phyloP scores from a whole-genome alignment of 306 rosid species.

The Rosa rugosa region DNA sequence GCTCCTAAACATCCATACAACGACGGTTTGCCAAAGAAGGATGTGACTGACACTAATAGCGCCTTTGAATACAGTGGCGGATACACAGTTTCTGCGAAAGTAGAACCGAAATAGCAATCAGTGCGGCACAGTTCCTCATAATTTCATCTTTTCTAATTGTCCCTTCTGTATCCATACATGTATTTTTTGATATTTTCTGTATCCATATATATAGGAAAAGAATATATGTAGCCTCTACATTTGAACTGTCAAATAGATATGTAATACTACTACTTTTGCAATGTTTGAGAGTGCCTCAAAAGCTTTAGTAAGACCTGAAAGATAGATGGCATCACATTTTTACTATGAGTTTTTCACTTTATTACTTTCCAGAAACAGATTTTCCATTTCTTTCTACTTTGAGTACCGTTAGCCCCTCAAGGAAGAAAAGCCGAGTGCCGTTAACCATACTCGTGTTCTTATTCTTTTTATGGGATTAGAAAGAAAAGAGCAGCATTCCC shows the following conservation, averaged over 20 bases:
- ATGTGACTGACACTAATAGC: slow-evolving; percentile 35
- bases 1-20: slow-evolving; percentile 66
- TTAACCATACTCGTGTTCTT: neutral
- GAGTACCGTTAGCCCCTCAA: neutral
- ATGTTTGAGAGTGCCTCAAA: neutral
- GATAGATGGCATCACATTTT: neutral
- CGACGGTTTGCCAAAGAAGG: slow-evolving; percentile 56
- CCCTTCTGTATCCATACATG: neutral
- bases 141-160: slow-evolving; percentile 6
- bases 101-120: slow-evolving; percentile 70
- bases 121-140: neutral
- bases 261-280: neutral
- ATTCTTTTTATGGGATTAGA: neutral
- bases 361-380: neutral
- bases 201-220: neutral
- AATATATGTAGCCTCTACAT: neutral
- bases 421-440: neutral
- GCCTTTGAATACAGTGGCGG: slow-evolving; percentile 83
- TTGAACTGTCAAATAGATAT: neutral
- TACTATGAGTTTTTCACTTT: neutral
- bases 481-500: neutral
- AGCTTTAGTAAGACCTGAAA: neutral
- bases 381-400: neutral
- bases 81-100: slow-evolving; percentile 52
- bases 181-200: neutral